Conservation (phyloP, 257 asterid species). For the Solanum peruvianum region DNA sequence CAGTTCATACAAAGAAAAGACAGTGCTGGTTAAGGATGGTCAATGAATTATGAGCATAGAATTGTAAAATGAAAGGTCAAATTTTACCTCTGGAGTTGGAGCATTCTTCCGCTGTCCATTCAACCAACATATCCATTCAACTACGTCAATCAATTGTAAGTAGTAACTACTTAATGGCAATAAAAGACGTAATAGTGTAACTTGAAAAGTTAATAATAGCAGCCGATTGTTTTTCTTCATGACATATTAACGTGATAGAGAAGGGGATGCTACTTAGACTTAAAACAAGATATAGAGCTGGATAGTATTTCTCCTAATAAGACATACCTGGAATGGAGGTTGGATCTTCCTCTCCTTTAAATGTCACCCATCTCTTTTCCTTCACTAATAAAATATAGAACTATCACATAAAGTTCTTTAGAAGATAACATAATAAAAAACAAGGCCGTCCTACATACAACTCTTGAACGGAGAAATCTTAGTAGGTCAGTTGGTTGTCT, state of each 20-base stretch:
- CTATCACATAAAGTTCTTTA: not conserved
- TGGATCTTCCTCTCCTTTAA: constrained; percentile 91
- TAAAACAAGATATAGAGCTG: not conserved
- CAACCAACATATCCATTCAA: constrained; percentile 99
- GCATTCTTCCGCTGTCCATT: constrained; percentile 90
- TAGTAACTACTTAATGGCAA: constrained; percentile 9
- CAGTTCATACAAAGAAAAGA: not conserved
- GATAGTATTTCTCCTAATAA: not conserved
- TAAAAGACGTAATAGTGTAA: not conserved
- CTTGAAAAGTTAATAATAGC: not conserved
- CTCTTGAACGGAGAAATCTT: not conserved
- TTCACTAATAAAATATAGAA: constrained; percentile 37
- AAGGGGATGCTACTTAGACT: not conserved
- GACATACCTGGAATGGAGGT: constrained; percentile 73
- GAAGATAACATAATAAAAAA: not conserved
- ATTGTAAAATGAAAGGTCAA: not conserved
- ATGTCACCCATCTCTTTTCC: constrained; percentile 82
- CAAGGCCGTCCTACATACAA: not conserved
- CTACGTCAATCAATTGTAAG: constrained; percentile 35
- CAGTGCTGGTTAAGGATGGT: not conserved
- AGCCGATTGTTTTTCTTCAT: not conserved
- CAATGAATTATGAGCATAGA: not conserved
- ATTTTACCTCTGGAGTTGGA: constrained; percentile 82
- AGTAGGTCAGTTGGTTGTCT: not conserved
- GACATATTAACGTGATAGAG: not conserved